Evolutionary conservation across 2,329 filamentous ascomycete species (phyloP), one percentile per base, ranked within the genome.

Genomic region (Aspergillus sp.): DNA sequence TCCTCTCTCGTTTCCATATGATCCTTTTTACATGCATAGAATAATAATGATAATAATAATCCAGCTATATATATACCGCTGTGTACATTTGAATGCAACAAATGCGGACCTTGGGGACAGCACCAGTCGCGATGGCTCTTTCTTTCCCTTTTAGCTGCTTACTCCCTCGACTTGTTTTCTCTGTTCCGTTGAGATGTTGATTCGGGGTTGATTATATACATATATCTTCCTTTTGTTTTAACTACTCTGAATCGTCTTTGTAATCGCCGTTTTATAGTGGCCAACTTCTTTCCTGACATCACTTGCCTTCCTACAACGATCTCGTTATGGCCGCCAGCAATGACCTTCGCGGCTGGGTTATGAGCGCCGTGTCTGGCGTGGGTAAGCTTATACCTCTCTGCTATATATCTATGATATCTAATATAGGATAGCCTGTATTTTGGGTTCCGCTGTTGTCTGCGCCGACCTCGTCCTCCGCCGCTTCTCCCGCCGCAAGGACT

Each of bases 311-410:
- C 19, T 39, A 39, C 37, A 39, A 12, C 17, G 10, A 15, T 12
- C 19, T 27, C 43, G 32, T 13, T 20, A 45, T 45, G 43, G 30
- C 32, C 48, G 62, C 86, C 55, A 78, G 83, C 65, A 93, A 91
- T 73, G 91, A 97, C 73, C 85, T 85, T 53, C 82, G 90, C 54
- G 91, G 93, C 61, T 97, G 91, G 91, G 85, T 97, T 59, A 88
- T 97, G 86, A 78, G 81, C 53, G 84, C 79, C 61, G 76, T 90
- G 55, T 88, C 90, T 68, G 95, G 90, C 63, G 83, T 90, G 63
- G 82, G 82, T 85, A 68, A 54, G 66, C 37, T 19, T 32, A 56
- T 47, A 22, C 5, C 20, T 25, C 7, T 19, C 10, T 15, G 37
- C 30, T 12, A 19, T 30, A 15, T 43, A 2, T 43, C 5, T n/a